Base-by-base conservation (phyloP, 2,329 filamentous ascomycete genomes). In the Colletotrichum spaethianum region DNA sequence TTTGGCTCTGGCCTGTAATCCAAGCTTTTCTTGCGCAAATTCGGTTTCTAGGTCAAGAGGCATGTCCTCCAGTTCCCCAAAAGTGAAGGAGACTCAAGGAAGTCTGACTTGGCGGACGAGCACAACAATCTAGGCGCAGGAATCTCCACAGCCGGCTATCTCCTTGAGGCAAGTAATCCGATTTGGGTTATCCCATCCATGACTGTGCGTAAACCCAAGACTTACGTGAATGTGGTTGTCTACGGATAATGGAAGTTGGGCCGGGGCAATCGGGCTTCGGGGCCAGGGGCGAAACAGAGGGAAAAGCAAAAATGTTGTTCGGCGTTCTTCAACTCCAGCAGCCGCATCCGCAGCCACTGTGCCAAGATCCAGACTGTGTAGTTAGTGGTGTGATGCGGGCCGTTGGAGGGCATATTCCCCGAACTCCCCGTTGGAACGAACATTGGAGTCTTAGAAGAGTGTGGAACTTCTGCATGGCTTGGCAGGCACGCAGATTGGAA, bases 401-500 rank as follows among this genome's bases (percentile, higher is more conserved):
- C 44, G 64, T 36, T 42, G 55, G 46, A 53, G 56, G 33, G 55
- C 36, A 53, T 61, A 50, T 62, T 61, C 57, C 59, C 65, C 65
- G 40, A 55, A 9, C 40, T 46, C 38, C 38, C 57, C 65, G 38
- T 44, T 63, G 46, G 46, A 18, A 42, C 55, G 28, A 67, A 26
- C 31, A 38, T 23, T 28, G 20, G 20, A 28, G 18, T 56, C 28
- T 40, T 56, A 40, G 38, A 18, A 53, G 61, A 14, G 20, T 20
- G 61, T 65, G 61, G 67, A 65, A 52, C 67, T 40, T 31, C 20
- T n/a, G 42, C 44, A 70, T 53, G 38, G 23, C 31, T 65, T 53
- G 53, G 67, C 52, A 52, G 23, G 23, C n/a, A n/a, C n/a, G n/a
- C n/a, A n/a, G n/a, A n/a, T 33, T 52, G 36, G 60, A 65, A 64